Evolutionary conservation across 2,329 filamentous ascomycete genomes (phyloP).

Genomic region (Microsporum ferrugineum): DNA sequence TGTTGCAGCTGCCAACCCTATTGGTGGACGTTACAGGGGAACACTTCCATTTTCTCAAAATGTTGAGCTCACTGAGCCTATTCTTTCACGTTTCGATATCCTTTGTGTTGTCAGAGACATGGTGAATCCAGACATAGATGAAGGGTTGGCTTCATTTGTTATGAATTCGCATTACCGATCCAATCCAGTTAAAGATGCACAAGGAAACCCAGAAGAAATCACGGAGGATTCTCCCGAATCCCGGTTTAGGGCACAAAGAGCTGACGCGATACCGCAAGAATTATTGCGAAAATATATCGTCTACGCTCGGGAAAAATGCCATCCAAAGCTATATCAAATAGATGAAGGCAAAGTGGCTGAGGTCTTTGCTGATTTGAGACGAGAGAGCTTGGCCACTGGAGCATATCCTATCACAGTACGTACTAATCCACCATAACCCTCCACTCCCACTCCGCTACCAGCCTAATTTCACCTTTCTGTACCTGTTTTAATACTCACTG

Average conservation of each 20-base stretch:
- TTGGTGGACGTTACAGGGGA: constrained; percentile 90
- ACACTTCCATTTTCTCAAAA: constrained; percentile 94
- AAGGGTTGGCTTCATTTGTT: constrained; percentile 86
- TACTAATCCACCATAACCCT: constrained; percentile 16
- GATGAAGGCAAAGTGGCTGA: constrained; percentile 94
- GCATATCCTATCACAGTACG: constrained; percentile 96
- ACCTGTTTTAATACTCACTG: neutral
- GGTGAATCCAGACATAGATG: constrained; percentile 83
- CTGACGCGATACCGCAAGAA: constrained; percentile 76
- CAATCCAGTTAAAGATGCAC: constrained; percentile 51
- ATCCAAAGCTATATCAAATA: constrained; percentile 90
- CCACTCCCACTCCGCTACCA: neutral
- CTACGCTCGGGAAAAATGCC: constrained; percentile 79
- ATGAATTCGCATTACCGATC: constrained; percentile 88
- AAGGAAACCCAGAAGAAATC: constrained; percentile 37
- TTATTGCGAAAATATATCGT: constrained; percentile 92
- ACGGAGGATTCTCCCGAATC: constrained; percentile 31
- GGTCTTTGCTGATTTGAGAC: constrained; percentile 89
- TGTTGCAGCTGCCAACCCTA: constrained; percentile 91
- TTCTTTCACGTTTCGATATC: constrained; percentile 95
- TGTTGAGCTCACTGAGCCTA: constrained; percentile 92
- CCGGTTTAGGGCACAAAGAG: constrained; percentile 32
- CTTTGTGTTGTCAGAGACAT: constrained; percentile 92
- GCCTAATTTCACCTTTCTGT: neutral
- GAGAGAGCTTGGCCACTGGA: constrained; percentile 83